Conservation (phyloP, 2,329 filamentous ascomycete genomes). For the Aspergillus ochraceoroseus region DNA sequence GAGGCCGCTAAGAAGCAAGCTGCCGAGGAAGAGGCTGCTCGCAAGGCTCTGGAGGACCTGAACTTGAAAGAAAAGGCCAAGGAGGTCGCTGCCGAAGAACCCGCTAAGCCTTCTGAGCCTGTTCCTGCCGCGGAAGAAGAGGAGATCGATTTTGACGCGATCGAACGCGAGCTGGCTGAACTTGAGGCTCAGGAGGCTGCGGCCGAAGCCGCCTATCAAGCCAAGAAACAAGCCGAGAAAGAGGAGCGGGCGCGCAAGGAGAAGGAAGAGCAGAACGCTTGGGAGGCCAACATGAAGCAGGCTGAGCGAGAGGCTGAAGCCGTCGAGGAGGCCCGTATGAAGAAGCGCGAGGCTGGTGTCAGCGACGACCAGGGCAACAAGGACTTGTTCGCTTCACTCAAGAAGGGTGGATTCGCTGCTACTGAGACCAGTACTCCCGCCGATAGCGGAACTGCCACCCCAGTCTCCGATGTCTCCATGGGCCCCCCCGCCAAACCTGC, state of each 20-base stretch:
- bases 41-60: slow-evolving; percentile 24
- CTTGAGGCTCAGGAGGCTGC: slow-evolving; percentile 46
- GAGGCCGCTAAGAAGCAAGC: slow-evolving; percentile 30
- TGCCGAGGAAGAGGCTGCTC: slow-evolving; percentile 22
- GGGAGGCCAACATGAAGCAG: slow-evolving; percentile 47
- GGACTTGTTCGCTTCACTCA: slow-evolving; percentile 44
- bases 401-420: slow-evolving; percentile 38
- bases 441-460: slow-evolving; percentile 46
- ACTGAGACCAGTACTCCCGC: slow-evolving; percentile 39
- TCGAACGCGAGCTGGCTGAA: slow-evolving; percentile 46
- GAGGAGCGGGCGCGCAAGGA: slow-evolving; percentile 45
- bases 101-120: slow-evolving; percentile 32
- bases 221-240: slow-evolving; percentile 76
- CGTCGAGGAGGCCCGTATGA: slow-evolving; percentile 42
- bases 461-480: slow-evolving; percentile 45
- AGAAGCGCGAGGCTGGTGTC: slow-evolving; percentile 37
- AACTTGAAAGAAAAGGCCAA: slow-evolving; percentile 41
- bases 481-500: slow-evolving; percentile 53
- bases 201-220: slow-evolving; percentile 50
- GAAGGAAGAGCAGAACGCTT: slow-evolving; percentile 43
- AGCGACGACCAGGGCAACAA: slow-evolving; percentile 36
- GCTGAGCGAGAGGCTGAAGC: slow-evolving; percentile 48
- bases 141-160: slow-evolving; percentile 46
- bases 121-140: slow-evolving; percentile 31
- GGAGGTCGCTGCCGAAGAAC: slow-evolving; percentile 38